Evolutionary conservation across 1,284 basidiomycete genomes (phyloP).

Genomic region (Macrocybe sp.): DNA sequence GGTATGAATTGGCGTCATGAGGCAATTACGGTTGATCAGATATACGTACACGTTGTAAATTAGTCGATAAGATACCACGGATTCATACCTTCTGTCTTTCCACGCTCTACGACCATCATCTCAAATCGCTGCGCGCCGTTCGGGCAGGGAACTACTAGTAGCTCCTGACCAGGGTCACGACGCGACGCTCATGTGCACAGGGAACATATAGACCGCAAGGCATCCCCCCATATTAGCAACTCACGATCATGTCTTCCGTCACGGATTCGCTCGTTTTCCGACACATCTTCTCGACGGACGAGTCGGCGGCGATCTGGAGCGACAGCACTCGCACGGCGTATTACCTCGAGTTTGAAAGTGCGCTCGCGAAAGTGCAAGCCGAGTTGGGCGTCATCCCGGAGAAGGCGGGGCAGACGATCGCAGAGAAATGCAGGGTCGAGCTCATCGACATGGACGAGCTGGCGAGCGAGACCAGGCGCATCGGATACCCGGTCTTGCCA

Average conservation of each 20-base stretch:
- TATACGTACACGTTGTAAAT: too few relatives aligned
- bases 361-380: conserved; percentile 32
- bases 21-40: too few relatives aligned
- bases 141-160: too few relatives aligned
- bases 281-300: conserved; percentile 34
- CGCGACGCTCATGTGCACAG: too few relatives aligned
- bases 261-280: conserved; percentile 31
- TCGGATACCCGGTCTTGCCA: conserved; percentile 39
- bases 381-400: conserved; percentile 32
- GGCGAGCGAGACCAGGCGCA: conserved; percentile 31
- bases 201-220: too few relatives aligned
- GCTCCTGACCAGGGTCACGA: too few relatives aligned
- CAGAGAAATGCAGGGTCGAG: conserved; percentile 27
- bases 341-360: conserved; percentile 36
- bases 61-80: too few relatives aligned
- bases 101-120: too few relatives aligned
- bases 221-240: neutral
- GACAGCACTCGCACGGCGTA: conserved; percentile 30
- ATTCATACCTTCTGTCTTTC: too few relatives aligned
- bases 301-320: conserved; percentile 34
- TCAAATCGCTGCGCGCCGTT: too few relatives aligned
- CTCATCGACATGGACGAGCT: conserved; percentile 33
- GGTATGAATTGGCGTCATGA: too few relatives aligned
- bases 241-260: conserved; percentile 21
- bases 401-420: conserved; percentile 29